Conservation (phyloP, 495 filamentous ascomycete genomes). For the Penicillium mononematosum region DNA sequence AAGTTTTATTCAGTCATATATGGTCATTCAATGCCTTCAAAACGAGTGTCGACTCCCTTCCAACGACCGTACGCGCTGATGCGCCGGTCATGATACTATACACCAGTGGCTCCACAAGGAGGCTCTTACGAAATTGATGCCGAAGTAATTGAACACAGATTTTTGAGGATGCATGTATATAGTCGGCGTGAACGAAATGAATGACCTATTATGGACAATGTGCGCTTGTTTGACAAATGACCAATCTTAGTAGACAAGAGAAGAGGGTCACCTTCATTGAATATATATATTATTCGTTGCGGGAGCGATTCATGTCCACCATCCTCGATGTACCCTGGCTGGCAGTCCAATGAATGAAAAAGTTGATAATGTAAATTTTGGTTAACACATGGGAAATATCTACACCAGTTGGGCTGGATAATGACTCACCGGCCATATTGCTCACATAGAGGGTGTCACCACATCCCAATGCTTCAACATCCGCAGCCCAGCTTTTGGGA, state of each 20-base stretch:
- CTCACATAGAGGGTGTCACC: conserved; percentile 27
- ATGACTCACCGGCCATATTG: conserved; percentile 59
- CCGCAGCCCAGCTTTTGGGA: neutral
- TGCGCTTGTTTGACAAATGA: neutral
- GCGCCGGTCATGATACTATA: no score
- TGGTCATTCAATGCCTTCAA: no score
- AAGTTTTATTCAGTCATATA: no score
- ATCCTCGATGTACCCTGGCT: neutral
- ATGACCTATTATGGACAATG: no score
- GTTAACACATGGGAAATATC: neutral
- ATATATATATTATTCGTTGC: neutral
- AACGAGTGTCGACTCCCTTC: no score
- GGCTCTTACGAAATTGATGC: no score
- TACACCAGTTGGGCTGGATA: conserved; percentile 20
- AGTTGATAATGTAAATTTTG: neutral
- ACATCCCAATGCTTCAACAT: neutral
- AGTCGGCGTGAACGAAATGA: no score
- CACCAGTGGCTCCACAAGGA: no score
- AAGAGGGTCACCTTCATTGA: neutral
- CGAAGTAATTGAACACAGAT: no score
- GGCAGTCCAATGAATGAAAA: neutral
- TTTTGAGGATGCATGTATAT: no score
- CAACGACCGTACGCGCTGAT: no score
- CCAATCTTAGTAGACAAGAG: neutral
- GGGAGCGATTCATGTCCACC: no score